These are phyloP conservation scores for Acer campestre DNA, from an alignment of 345 rosid species.

Conservation along the genomic window DNA sequence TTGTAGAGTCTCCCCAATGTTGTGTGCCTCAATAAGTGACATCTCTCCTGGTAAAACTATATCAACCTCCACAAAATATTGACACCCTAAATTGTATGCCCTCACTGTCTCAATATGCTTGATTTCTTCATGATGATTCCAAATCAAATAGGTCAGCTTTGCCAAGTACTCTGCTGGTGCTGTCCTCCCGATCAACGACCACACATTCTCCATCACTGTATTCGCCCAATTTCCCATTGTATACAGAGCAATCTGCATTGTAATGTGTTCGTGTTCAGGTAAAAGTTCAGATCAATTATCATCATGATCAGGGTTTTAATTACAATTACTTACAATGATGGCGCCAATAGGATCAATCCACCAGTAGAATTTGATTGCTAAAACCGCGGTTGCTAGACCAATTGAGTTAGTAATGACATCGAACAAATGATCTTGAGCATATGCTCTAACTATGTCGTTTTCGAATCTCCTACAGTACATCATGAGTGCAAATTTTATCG, in stretches of 20 bases:
- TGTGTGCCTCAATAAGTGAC: slow-evolving; percentile 39
- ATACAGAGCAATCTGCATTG: slow-evolving; percentile 49
- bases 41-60: slow-evolving; percentile 45
- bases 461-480: slow-evolving; percentile 47
- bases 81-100: slow-evolving; percentile 43
- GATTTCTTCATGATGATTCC: slow-evolving; percentile 53
- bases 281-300: background rate
- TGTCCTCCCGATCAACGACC: slow-evolving; percentile 47
- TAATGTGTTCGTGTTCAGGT: background rate
- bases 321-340: slow-evolving; percentile 38
- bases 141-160: slow-evolving; percentile 48
- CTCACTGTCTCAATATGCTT: slow-evolving; percentile 47
- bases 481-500: slow-evolving; percentile 39
- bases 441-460: slow-evolving; percentile 48
- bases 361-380: slow-evolving; percentile 51
- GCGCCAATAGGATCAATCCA: slow-evolving; percentile 62
- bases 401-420: slow-evolving; percentile 59
- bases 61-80: slow-evolving; percentile 53
- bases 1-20: slow-evolving; percentile 51
- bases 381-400: slow-evolving; percentile 48
- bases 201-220: slow-evolving; percentile 55
- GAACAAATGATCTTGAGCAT: slow-evolving; percentile 57
- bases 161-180: slow-evolving; percentile 52
- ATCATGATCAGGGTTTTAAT: background rate
- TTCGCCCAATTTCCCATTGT: slow-evolving; percentile 49